These are phyloP conservation scores for Odontarrhena argentea DNA, from an alignment of 345 rosid species.

Conservation along the genomic window DNA sequence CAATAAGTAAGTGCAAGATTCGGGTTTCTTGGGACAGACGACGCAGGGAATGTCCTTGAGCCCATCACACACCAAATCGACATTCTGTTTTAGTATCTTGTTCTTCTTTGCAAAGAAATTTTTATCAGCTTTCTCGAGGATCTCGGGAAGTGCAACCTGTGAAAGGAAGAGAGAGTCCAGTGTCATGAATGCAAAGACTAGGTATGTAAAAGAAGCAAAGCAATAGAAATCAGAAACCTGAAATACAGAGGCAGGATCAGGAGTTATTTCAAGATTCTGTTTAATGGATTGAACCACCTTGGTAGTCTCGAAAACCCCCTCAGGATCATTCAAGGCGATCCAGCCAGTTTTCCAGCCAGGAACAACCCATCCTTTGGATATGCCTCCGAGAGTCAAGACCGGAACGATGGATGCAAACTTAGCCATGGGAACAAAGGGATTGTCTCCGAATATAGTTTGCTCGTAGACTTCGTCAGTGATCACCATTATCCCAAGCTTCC, in stretches of 20 bases:
- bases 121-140: slow-evolving; percentile 61
- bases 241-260: slow-evolving; percentile 54
- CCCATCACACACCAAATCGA: slow-evolving; percentile 50
- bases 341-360: slow-evolving; percentile 75
- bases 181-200: not conserved
- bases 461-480: slow-evolving; percentile 66
- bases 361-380: slow-evolving; percentile 68
- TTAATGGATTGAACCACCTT: slow-evolving; percentile 53
- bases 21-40: slow-evolving; percentile 61
- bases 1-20: slow-evolving; percentile 71
- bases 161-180: slow-evolving; percentile 9
- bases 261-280: slow-evolving; percentile 42
- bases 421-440: slow-evolving; percentile 57
- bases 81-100: slow-evolving; percentile 49
- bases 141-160: slow-evolving; percentile 70
- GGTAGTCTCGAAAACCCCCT: slow-evolving; percentile 42
- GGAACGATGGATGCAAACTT: slow-evolving; percentile 59
- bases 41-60: slow-evolving; percentile 66
- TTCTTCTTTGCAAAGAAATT: slow-evolving; percentile 60
- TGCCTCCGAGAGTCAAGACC: slow-evolving; percentile 58
- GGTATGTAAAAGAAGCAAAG: not conserved
- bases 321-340: slow-evolving; percentile 51
- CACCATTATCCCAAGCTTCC: slow-evolving; percentile 59
- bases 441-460: slow-evolving; percentile 52
- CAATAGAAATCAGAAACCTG: slow-evolving; percentile 47